Evolutionary conservation across 306 rosid species (phyloP), one percentile per base, ranked within the genome.

Genomic region (Quercus suber): DNA sequence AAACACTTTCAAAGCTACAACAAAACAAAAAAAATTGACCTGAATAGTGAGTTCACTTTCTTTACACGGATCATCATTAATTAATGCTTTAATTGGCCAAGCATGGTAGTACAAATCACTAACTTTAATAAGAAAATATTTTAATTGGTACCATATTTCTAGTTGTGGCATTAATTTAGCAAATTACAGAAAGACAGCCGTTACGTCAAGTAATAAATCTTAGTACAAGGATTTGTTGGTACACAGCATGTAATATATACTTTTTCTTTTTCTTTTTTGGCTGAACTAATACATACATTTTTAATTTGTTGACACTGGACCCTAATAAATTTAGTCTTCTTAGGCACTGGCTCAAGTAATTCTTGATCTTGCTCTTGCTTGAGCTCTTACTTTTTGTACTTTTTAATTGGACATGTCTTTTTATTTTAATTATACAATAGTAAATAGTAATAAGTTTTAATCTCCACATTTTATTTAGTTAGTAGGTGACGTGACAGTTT

Each of bases 351-450:
- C 3, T 8, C 11, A 37, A 37, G 11, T 37, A 37, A 7, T 37
- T 11, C 11, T 41, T 41, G 1, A 0, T 41, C 45, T 41, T 41
- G 1, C 0, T 41, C 12, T 8, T 7, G 45, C 11, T 41, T 41
- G 3, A 0, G 10, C 0, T 37, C 1, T 33, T 1, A 5, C 7
- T 5, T 33, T 1, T 0, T 0, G 0, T 5, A 5, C 0, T 33
- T 33, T 33, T 33, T 33, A 33, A 5, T 0, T 33, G 0, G 0
- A 33, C 2, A 33, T 5, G 0, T 5, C 0, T 5, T 33, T 33
- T 33, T 33, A 0, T 33, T 33, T 33, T 5, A 33, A 33, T 5
- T 33, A 0, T 33, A 33, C 1, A 33, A 33, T 33, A 0, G 2
- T 33, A 33, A 33, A 1, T 33, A 0, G 0, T 1, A 33, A 0